Base-by-base conservation (phyloP, 2,329 filamentous ascomycete genomes). In the Beauveria brongniartii region DNA sequence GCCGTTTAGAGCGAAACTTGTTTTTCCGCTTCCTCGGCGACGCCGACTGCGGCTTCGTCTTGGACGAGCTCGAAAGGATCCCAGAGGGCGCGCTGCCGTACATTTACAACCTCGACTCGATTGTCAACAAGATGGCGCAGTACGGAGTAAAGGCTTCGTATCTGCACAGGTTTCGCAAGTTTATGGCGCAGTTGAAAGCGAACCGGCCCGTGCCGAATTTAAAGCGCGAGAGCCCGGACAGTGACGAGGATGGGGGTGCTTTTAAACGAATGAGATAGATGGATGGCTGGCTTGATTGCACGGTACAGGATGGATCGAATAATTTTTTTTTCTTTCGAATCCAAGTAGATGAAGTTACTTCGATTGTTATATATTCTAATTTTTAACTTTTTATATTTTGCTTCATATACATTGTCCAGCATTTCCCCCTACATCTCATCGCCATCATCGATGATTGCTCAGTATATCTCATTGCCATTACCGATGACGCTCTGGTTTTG, bases 11-110 rank as follows among this genome's bases (percentile, higher is more conserved):
- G 37, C 72, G 75, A 5, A 81, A 81, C 62, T 72, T 83, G 9
- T 84, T 80, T 68, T 67, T 73, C 47, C 71, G 73, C 18, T 75
- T 83, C 28, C 71, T 83, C 1, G 79, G 80, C 9, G 75, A 77
- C 47, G 66, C 66, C 8, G 75, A 78, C 55, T 65, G 66, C 5
- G 71, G 73, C 64, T 83, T 83, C 63, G 71, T 80, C 44, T 66
- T 82, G 40, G 75, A 73, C 41, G 72, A 76, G 8, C 72, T 84
- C 4, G 69, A 68, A 18, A 67, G 75, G 24, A 69, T 81, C 1
- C 77, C 75, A 1, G 77, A 79, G 51, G 73, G 74, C 12, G 75
- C 78, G 47, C 75, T 71, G 53, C 76, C 75, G 62, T 78, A 77
- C 59, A 64, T 79, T 20, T 69, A 76, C 53, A 69, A 64, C n/a